These are phyloP conservation scores for Pleurotus citrinopileatus DNA, from an alignment of 768 basidiomycete genomes.

Conservation along the genomic window DNA sequence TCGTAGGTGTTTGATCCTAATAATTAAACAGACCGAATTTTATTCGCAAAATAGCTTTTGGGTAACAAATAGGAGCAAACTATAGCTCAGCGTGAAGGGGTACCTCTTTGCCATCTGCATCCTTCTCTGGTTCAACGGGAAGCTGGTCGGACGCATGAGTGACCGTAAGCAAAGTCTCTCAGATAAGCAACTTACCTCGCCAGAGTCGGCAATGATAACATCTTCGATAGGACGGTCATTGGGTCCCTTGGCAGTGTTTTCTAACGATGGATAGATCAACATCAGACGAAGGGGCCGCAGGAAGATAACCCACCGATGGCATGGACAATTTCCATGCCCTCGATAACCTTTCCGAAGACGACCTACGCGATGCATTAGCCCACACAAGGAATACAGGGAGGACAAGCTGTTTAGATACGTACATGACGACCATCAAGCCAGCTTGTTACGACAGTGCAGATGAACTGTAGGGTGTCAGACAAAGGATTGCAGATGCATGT, in stretches of 20 bases:
- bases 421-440: conserved; percentile 94
- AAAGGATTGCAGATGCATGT: conserved; percentile 2
- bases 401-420: conserved; percentile 18
- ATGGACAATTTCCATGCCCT: conserved; percentile 86
- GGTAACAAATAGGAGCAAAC: conserved; percentile 35
- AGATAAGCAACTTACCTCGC: conserved; percentile 61
- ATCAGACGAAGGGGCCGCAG: neutral
- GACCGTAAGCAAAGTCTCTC: neutral
- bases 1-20: conserved; percentile 34
- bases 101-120: conserved; percentile 81
- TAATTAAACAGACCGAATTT: conserved; percentile 43
- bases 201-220: conserved; percentile 78
- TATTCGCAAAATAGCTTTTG: conserved; percentile 47
- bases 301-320: conserved; percentile 57
- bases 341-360: conserved; percentile 89
- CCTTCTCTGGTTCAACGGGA: conserved; percentile 47
- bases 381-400: neutral
- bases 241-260: conserved; percentile 67
- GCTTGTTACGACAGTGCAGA: conserved; percentile 80
- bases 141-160: conserved; percentile 34
- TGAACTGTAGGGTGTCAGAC: conserved; percentile 59
- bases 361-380: conserved; percentile 43
- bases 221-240: conserved; percentile 75
- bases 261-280: conserved; percentile 34
- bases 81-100: conserved; percentile 94